Evolutionary conservation across 2,329 filamentous ascomycete genomes (phyloP).

Genomic region (Neofusicoccum cordaticola): DNA sequence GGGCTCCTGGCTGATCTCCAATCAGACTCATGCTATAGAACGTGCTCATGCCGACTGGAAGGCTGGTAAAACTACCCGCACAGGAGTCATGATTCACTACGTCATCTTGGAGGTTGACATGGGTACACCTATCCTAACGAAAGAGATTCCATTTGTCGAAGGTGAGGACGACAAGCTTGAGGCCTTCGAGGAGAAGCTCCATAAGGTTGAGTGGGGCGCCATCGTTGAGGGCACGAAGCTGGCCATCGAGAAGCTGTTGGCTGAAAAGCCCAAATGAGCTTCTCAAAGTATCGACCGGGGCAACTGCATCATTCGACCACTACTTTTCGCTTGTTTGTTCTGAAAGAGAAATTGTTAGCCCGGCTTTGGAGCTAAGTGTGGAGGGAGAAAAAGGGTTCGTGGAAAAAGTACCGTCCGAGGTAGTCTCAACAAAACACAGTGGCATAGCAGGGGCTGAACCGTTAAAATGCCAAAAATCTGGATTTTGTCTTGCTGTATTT

Average conservation of each 20-base stretch:
- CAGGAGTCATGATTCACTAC: conserved; percentile 86
- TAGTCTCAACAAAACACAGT: not conserved
- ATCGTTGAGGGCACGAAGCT: conserved; percentile 70
- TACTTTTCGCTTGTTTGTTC: no score
- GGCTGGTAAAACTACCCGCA: conserved; percentile 63
- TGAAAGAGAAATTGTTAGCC: no score
- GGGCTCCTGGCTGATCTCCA: not conserved
- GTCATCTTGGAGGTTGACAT: conserved; percentile 74
- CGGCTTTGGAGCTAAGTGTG: no score
- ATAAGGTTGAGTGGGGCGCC: conserved; percentile 70
- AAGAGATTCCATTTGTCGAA: conserved; percentile 64
- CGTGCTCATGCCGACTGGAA: conserved; percentile 72
- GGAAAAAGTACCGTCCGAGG: no score
- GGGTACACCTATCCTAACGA: conserved; percentile 68
- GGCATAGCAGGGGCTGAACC: not conserved
- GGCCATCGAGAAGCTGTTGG: conserved; percentile 14
- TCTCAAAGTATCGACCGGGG: no score
- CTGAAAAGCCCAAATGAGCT: not conserved
- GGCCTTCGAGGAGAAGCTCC: conserved; percentile 69
- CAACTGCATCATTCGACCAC: no score
- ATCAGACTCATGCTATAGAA: conserved; percentile 64
- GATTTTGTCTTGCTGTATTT: not conserved
- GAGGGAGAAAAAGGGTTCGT: no score
- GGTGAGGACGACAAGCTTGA: conserved; percentile 61
- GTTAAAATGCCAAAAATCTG: not conserved